Conservation (phyloP, 1,284 basidiomycete genomes). For the Peniophora sp. region DNA sequence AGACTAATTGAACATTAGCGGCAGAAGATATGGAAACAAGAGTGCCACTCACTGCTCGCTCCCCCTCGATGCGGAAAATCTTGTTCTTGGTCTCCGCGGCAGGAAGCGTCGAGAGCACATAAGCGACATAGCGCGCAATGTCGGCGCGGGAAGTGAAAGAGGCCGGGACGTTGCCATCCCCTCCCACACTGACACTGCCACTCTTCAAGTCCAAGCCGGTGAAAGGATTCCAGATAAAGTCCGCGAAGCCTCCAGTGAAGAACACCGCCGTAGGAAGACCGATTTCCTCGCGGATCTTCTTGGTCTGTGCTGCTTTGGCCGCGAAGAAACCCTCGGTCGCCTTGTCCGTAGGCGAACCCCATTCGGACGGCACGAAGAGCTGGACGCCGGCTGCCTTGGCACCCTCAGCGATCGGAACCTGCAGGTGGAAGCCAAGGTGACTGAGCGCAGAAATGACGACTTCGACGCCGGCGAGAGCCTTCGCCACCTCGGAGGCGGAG, state of each 20-base stretch:
- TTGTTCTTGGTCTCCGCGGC: conserved; percentile 18
- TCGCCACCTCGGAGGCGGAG: conserved; percentile 18
- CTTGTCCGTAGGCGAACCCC: conserved; percentile 20
- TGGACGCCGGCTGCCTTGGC: conserved; percentile 28
- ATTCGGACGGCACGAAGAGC: conserved; percentile 32
- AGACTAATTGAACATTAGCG: conserved; percentile 4
- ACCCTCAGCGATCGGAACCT: conserved; percentile 25
- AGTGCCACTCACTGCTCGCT: conserved; percentile 15
- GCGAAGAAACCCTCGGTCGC: conserved; percentile 13
- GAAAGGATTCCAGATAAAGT: conserved; percentile 1
- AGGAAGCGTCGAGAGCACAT: conserved; percentile 25
- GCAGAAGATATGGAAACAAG: background rate
- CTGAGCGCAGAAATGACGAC: conserved; percentile 26
- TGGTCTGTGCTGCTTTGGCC: conserved; percentile 9
- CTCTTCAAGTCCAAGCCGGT: conserved; percentile 14
- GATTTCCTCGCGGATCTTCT: conserved; percentile 20
- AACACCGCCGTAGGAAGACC: conserved; percentile 23
- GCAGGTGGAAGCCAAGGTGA: conserved; percentile 16
- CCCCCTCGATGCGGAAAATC: conserved; percentile 29
- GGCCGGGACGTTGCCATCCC: conserved; percentile 20
- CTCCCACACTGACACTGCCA: conserved; percentile 24
- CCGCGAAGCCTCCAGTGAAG: conserved; percentile 21
- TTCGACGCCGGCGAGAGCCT: conserved; percentile 22
- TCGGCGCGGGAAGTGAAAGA: conserved; percentile 26
- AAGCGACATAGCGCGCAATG: conserved; percentile 25